These are phyloP conservation scores for Annulohypoxylon maeteangense DNA, from an alignment of 495 filamentous ascomycete species.

Conservation along the genomic window DNA sequence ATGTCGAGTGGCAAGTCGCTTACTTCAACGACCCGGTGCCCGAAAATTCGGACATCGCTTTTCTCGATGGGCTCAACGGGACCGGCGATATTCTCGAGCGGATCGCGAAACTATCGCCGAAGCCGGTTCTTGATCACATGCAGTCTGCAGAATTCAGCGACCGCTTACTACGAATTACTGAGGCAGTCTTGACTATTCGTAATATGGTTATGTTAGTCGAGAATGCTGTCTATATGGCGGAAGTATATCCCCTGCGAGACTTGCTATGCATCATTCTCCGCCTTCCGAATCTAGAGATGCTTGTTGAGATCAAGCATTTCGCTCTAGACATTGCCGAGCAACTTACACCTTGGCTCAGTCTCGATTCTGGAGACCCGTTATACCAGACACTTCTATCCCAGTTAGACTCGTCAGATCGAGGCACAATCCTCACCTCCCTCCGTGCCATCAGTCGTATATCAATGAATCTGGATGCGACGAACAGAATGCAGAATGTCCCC, in stretches of 20 bases:
- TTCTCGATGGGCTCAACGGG: conserved; percentile 80
- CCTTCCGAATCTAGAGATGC: conserved; percentile 75
- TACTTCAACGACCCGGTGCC: conserved; percentile 65
- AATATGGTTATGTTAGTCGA: conserved; percentile 93
- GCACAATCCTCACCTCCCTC: conserved; percentile 84
- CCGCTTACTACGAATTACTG: conserved; percentile 77
- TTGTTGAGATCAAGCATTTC: conserved; percentile 90
- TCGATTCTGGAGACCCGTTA: conserved; percentile 77
- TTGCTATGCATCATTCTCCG: conserved; percentile 83
- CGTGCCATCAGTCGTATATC: conserved; percentile 88
- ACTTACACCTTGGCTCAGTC: conserved; percentile 78
- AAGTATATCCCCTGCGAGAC: conserved; percentile 76
- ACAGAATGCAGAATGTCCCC: conserved; percentile 79
- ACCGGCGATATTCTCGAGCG: conserved; percentile 78
- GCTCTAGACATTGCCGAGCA: conserved; percentile 94
- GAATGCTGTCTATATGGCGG: conserved; percentile 84
- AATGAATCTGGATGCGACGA: conserved; percentile 81
- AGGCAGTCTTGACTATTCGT: conserved; percentile 86
- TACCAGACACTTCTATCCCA: conserved; percentile 79
- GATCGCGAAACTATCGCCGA: conserved; percentile 64
- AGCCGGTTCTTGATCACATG: conserved; percentile 73
- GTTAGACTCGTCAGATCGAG: conserved; percentile 79
- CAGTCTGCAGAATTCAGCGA: conserved; percentile 78
- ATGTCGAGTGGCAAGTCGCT: conserved; percentile 81
- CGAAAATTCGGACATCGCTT: conserved; percentile 59